phyloP scores from a whole-genome alignment of 2,329 filamentous ascomycete genomes.

The Akanthomyces lecanii region DNA sequence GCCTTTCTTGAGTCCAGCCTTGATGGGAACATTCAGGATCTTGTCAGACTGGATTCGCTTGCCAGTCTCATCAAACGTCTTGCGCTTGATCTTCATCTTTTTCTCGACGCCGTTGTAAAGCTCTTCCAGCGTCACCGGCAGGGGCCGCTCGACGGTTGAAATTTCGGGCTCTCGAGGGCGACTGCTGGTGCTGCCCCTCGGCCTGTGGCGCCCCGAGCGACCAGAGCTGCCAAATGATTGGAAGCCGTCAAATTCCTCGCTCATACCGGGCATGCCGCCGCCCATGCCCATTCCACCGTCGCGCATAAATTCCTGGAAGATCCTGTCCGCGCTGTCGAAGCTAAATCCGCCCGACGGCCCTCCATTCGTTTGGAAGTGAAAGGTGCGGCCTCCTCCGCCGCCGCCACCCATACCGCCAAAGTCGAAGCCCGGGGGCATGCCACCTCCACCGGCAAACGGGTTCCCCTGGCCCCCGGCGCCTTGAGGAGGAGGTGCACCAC shows the following conservation, averaged over 20 bases:
- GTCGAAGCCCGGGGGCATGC: conserved; percentile 57
- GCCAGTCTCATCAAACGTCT: conserved; percentile 82
- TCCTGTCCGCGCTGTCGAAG: conserved; percentile 78
- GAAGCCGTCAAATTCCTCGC: conserved; percentile 52
- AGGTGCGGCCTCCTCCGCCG: conserved; percentile 48
- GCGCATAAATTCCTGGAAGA: conserved; percentile 81
- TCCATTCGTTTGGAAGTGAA: conserved; percentile 59
- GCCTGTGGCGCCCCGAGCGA: conserved; percentile 31
- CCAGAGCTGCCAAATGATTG: conserved; percentile 42
- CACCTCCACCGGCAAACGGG: conserved; percentile 55
- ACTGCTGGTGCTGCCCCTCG: conserved; percentile 9
- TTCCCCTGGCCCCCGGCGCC: conserved; percentile 51
- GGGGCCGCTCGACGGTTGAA: conserved; percentile 79
- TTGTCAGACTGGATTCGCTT: conserved; percentile 86
- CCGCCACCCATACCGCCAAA: conserved; percentile 44
- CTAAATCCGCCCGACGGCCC: conserved; percentile 61
- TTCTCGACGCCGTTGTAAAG: conserved; percentile 83
- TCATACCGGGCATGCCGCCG: conserved; percentile 35
- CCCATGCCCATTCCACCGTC: conserved; percentile 39
- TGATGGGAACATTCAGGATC: conserved; percentile 91
- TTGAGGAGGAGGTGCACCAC: conserved; percentile 63
- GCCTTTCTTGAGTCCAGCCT: conserved; percentile 90
- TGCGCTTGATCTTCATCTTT: conserved; percentile 98
- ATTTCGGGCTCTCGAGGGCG: conserved; percentile 62
- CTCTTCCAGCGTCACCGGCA: conserved; percentile 82